These are phyloP conservation scores for Rhazya stricta DNA, from an alignment of 257 asterid genomes.

Conservation along the genomic window DNA sequence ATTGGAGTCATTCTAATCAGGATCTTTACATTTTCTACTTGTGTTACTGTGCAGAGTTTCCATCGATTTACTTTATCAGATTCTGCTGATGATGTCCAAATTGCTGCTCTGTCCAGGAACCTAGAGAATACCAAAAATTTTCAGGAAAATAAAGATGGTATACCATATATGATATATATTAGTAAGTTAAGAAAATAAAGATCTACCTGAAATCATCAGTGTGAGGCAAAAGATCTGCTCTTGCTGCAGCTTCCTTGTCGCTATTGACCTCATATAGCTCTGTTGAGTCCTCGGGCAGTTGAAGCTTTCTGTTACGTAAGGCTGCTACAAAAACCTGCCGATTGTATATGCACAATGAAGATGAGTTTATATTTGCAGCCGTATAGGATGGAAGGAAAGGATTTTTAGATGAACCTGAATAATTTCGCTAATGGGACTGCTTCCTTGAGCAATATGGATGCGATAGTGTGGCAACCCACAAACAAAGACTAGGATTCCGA, in stretches of 20 bases:
- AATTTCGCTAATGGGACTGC: slow-evolving; percentile 53
- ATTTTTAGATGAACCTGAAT: slow-evolving; percentile 35
- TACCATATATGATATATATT: not conserved
- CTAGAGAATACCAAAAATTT: slow-evolving; percentile 18
- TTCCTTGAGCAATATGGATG: slow-evolving; percentile 48
- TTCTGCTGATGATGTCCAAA: slow-evolving; percentile 26
- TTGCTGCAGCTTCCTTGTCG: slow-evolving; percentile 41
- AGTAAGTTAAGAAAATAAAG: not conserved
- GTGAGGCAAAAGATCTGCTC: slow-evolving; percentile 49
- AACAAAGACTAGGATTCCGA: slow-evolving; percentile 32
- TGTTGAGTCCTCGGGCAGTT: slow-evolving; percentile 39
- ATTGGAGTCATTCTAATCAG: slow-evolving; percentile 53
- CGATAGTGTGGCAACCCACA: slow-evolving; percentile 56
- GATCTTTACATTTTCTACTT: slow-evolving; percentile 78
- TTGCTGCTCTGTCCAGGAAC: slow-evolving; percentile 76
- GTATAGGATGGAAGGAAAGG: not conserved
- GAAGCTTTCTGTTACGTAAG: slow-evolving; percentile 48
- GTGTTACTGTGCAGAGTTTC: slow-evolving; percentile 71
- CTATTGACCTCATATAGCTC: slow-evolving; percentile 43
- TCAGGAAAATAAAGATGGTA: not conserved
- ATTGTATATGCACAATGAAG: not conserved
- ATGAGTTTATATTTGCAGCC: not conserved
- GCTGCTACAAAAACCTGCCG: slow-evolving; percentile 60
- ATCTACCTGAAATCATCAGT: slow-evolving; percentile 42
- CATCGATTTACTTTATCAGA: slow-evolving; percentile 35